Conservation (phyloP, 2,329 filamentous ascomycete species). For the Laburnicola sp. region DNA sequence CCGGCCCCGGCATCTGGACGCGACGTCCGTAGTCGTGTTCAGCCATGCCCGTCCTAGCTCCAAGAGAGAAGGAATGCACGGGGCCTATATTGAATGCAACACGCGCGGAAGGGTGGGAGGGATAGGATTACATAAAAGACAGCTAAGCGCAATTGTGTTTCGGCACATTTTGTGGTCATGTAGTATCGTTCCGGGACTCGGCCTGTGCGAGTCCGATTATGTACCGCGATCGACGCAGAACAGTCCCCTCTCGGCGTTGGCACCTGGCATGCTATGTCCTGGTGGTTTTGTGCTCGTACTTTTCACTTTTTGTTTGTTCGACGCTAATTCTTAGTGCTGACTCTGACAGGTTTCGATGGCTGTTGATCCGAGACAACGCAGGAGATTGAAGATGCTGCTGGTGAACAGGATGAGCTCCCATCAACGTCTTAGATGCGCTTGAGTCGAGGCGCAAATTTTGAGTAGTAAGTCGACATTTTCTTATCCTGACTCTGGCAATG, state of each 20-base stretch:
- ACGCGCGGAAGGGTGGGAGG: not conserved
- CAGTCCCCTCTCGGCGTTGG: not conserved
- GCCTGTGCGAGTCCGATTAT: too few relatives aligned
- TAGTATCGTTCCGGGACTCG: too few relatives aligned
- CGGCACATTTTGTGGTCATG: too few relatives aligned
- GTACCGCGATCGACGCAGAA: constrained; percentile 3
- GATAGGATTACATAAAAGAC: not conserved
- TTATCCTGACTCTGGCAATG: too few relatives aligned
- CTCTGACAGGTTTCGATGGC: not conserved
- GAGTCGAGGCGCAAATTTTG: too few relatives aligned
- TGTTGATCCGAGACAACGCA: too few relatives aligned
- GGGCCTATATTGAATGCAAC: not conserved
- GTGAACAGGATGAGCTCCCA: too few relatives aligned
- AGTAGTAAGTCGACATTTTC: too few relatives aligned
- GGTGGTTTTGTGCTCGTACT: not conserved
- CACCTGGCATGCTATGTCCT: not conserved
- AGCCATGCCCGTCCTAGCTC: not conserved
- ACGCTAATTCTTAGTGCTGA: not conserved
- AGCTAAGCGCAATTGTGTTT: too few relatives aligned
- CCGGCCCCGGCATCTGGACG: not conserved
- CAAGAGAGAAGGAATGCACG: not conserved
- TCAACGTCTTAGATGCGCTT: too few relatives aligned
- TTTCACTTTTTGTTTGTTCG: not conserved
- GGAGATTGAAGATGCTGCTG: too few relatives aligned
- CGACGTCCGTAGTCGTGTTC: not conserved